A percentile compares a stretch with the other conserved stretches of the same genome.
Conservation (phyloP, 2,329 filamentous ascomycete species). For the Hypoxylon sp. region DNA sequence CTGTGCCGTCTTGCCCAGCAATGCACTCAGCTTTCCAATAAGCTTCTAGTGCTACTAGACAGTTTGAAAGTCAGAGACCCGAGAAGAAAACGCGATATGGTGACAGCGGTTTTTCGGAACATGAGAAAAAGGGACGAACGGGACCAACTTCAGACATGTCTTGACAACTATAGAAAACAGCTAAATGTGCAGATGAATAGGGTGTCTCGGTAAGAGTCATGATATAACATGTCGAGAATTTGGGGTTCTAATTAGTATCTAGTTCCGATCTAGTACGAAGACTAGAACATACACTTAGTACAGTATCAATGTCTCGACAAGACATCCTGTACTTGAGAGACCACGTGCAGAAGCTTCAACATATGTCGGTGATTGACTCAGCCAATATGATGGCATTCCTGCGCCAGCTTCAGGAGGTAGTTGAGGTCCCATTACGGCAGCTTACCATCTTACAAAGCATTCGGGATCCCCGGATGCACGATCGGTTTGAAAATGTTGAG, state of each 20-base stretch:
- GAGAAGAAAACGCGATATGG: neutral
- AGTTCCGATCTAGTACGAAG: conserved; percentile 24
- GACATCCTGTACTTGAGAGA: conserved; percentile 24
- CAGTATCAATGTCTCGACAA: conserved; percentile 10
- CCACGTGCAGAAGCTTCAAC: conserved; percentile 22
- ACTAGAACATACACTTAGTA: conserved; percentile 17
- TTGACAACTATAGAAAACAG: conserved; percentile 29
- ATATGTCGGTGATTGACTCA: conserved; percentile 4
- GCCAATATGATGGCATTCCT: conserved; percentile 8
- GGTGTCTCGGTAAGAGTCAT: conserved; percentile 24
- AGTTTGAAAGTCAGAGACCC: conserved; percentile 15
- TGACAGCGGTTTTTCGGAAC: conserved; percentile 22
- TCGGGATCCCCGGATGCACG: conserved; percentile 24
- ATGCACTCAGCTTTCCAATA: conserved; percentile 23
- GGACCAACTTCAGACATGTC: conserved; percentile 13
- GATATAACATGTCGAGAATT: neutral
- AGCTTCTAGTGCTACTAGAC: conserved; percentile 30
- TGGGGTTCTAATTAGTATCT: neutral
- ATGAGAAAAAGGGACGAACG: conserved; percentile 26
- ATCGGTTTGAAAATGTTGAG: conserved; percentile 29
- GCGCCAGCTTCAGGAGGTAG: conserved; percentile 6
- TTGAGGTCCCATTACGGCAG: conserved; percentile 7
- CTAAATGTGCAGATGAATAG: conserved; percentile 27
- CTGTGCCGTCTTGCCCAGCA: conserved; percentile 26
- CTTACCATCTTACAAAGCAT: conserved; percentile 16